These are phyloP conservation scores for Tubosaeta sp. DNA, from an alignment of 768 basidiomycete species.

Conservation along the genomic window DNA sequence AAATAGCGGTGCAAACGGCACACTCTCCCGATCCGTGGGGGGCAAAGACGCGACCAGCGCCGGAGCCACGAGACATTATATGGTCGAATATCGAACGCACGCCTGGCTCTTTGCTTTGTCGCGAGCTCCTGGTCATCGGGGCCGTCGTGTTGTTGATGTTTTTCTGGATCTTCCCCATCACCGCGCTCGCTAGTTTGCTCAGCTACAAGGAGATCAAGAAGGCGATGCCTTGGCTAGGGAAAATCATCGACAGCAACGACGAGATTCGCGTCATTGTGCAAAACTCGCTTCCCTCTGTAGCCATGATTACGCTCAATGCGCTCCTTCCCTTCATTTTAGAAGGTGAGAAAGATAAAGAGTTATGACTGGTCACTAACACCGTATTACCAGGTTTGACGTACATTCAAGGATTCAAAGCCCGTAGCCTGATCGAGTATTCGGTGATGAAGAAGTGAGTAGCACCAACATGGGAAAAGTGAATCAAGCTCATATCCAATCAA, in stretches of 20 bases:
- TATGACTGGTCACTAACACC: not conserved
- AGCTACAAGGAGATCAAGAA: constrained; percentile 95
- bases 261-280: constrained; percentile 85
- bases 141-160: constrained; percentile 74
- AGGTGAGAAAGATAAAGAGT: constrained; percentile 40
- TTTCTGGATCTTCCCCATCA: constrained; percentile 91
- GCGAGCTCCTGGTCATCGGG: constrained; percentile 67
- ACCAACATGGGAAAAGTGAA: not conserved
- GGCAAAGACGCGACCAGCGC: constrained; percentile 70
- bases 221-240: constrained; percentile 80
- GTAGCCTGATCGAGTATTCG: constrained; percentile 93
- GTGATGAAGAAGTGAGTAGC: constrained; percentile 78
- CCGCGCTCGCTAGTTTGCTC: constrained; percentile 78
- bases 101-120: constrained; percentile 49
- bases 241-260: constrained; percentile 77
- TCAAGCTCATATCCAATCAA: constrained; percentile 30
- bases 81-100: constrained; percentile 88
- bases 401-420: constrained; percentile 83
- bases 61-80: constrained; percentile 93
- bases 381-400: constrained; percentile 63
- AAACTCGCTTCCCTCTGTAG: constrained; percentile 89
- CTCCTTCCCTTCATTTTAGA: constrained; percentile 85
- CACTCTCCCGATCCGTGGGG: constrained; percentile 67
- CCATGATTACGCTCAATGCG: constrained; percentile 87
- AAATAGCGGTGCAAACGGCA: constrained; percentile 85